Percentiles rank a stretch among this genome's conserved stretches.
Conservation (phyloP, 2,329 filamentous ascomycete genomes). For the Colletotrichum paranaense region DNA sequence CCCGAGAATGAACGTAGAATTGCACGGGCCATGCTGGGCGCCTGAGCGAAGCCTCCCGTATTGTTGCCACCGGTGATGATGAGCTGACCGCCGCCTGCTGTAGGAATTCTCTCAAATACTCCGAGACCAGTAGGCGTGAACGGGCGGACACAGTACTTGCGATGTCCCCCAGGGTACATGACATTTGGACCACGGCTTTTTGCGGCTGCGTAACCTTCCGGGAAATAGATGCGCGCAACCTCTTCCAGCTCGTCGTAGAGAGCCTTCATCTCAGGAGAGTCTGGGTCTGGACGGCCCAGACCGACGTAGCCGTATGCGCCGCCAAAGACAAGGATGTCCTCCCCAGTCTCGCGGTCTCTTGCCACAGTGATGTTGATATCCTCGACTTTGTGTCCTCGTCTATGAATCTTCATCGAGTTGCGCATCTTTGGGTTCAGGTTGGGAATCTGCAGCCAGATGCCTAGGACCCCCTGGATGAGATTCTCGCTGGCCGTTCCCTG, state of each 20-base stretch:
- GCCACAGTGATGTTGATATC: slow-evolving; percentile 30
- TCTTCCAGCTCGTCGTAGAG: slow-evolving; percentile 2
- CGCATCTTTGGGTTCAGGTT: slow-evolving; percentile 21
- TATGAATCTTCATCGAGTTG: slow-evolving; percentile 26
- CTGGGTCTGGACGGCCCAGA: slow-evolving; percentile 16
- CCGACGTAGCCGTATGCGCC: slow-evolving; percentile 30
- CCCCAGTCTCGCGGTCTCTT: slow-evolving; percentile 18
- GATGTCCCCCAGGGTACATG: background rate
- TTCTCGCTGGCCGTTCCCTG: slow-evolving; percentile 16
- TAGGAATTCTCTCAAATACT: background rate
- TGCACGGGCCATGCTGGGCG: background rate
- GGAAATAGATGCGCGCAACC: background rate
- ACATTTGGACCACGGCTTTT: background rate
- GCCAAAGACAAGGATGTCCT: slow-evolving; percentile 27
- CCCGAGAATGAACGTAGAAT: background rate
- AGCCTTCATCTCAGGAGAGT: slow-evolving; percentile 14
- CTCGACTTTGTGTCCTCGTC: slow-evolving; percentile 17
- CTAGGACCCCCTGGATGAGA: slow-evolving; percentile 26
- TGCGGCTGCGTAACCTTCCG: background rate
- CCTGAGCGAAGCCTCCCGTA: background rate
- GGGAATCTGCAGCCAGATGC: slow-evolving; percentile 27
- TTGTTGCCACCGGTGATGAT: background rate
- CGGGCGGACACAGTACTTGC: background rate
- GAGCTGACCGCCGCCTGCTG: background rate
- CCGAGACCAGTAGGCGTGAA: background rate